These are phyloP conservation scores for Dunaliella primolecta DNA, from an alignment of 139 green algal species.

Conservation along the genomic window DNA sequence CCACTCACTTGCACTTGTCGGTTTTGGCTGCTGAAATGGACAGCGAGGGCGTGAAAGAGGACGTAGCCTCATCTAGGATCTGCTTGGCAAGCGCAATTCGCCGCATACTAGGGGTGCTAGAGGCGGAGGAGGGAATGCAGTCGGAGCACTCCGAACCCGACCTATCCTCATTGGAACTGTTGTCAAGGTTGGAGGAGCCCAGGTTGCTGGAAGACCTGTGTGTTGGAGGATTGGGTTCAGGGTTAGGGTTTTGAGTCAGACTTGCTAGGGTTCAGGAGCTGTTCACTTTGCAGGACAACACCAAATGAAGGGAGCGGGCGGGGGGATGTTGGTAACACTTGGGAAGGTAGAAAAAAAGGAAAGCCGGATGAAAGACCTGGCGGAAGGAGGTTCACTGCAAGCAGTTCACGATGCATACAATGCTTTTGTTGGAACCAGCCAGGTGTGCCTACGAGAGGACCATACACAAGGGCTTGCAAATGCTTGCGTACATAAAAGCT, in stretches of 20 bases:
- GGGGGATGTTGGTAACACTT: neutral
- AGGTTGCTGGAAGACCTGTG: neutral
- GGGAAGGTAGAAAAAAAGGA: no score
- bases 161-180: neutral
- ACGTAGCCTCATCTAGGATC: neutral
- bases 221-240: neutral
- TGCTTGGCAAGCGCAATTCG: constrained; percentile 11
- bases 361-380: no score
- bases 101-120: neutral
- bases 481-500: no score
- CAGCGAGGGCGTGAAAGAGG: neutral
- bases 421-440: no score
- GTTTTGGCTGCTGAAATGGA: neutral
- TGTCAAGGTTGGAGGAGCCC: neutral
- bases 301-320: neutral
- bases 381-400: no score
- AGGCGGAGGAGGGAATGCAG: neutral
- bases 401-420: no score
- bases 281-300: no score
- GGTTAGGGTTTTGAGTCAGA: no score
- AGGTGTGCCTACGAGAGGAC: no score
- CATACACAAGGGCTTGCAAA: no score
- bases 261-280: no score
- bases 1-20: constrained; percentile 17
- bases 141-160: neutral